Evolutionary conservation across 257 asterid species (phyloP).

Genomic region (Capsicum baccatum): DNA sequence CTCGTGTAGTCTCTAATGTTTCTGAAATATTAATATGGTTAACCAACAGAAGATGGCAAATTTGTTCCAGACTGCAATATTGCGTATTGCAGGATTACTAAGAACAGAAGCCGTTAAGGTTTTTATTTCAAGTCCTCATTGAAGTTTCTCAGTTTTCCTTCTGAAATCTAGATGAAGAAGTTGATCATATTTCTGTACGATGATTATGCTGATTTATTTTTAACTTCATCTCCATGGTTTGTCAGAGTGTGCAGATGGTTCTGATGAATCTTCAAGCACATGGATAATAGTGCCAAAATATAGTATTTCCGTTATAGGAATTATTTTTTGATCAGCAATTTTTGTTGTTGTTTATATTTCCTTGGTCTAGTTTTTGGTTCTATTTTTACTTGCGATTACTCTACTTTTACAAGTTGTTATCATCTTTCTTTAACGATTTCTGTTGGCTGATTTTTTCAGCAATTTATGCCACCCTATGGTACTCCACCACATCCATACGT

Average conservation of each 20-base stretch:
- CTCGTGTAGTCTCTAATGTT: not conserved
- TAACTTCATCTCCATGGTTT: not conserved
- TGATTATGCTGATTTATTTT: conserved; percentile 9
- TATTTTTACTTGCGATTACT: conserved; percentile 11
- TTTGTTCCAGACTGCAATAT: conserved; percentile 11
- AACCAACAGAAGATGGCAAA: not conserved
- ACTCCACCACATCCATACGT: conserved; percentile 96
- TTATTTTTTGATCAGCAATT: not conserved
- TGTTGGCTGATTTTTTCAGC: conserved; percentile 52
- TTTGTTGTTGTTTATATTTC: conserved; percentile 1
- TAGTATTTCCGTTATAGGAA: not conserved
- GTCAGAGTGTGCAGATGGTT: not conserved
- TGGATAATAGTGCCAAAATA: conserved; percentile 21
- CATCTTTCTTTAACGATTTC: not conserved
- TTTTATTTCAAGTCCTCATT: not conserved
- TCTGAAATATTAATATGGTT: conserved; percentile 4
- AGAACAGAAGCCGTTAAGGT: conserved; percentile 1
- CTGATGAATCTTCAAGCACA: not conserved
- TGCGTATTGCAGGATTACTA: not conserved
- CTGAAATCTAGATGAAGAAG: conserved; percentile 17
- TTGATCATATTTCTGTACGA: not conserved
- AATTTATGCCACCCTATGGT: conserved; percentile 93
- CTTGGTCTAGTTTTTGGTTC: conserved; percentile 11
- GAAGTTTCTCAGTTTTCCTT: conserved; percentile 10
- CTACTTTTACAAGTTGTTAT: not conserved